Evolutionary conservation across 305 asterid species (phyloP), one percentile per base, ranked within the genome.

Genomic region (Fraxinus paxiana): DNA sequence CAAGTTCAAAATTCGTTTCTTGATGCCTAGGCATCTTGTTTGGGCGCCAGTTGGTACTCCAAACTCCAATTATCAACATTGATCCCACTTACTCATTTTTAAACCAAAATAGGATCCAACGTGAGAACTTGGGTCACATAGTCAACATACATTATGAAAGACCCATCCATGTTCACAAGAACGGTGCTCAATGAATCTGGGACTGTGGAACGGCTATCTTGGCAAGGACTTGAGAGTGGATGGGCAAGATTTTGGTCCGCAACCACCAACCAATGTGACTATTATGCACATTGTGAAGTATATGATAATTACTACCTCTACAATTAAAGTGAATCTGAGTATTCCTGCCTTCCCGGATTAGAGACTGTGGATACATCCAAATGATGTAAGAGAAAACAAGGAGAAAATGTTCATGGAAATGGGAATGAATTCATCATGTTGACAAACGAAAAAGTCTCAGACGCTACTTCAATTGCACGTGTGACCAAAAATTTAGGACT

Each of bases 321-420:
- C 76, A 4, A 77, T 37, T 76, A 73, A 51, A 76, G 79, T 2
- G 85, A 79, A 56, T 86, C 84, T 5, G 88, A 84, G 76, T 86
- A 88, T 31, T 69, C 72, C 17, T 86, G 90, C 48, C 84, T 88
- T 38, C 83, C 81, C 1, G 90, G 90, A 0, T 86, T 80, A 1
- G 84, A 79, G 78, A 87, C 89, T 2, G 77, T 65, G 73, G 88
- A 84, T 61, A 84, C 85, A 5, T 71, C 82, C 26, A 70, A 67
- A 5, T 89, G 89, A 2, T 88, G 90, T 80, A 18, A 10, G 12
- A 86, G 82, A 67, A 85, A 75, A 82, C 82, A 79, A 38, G 81
- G 73, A 31, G 77, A 78, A n/a, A 61, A 70, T 2, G 33, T 75
- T 1, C 84, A 89, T 73, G 65, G 35, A 6, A 80, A 65, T 43